A percentile compares a stretch with the other conserved stretches of the same genome.
Evolutionary conservation across 2,329 filamentous ascomycete species (phyloP).

Genomic region (Hymenoscyphus linearis): DNA sequence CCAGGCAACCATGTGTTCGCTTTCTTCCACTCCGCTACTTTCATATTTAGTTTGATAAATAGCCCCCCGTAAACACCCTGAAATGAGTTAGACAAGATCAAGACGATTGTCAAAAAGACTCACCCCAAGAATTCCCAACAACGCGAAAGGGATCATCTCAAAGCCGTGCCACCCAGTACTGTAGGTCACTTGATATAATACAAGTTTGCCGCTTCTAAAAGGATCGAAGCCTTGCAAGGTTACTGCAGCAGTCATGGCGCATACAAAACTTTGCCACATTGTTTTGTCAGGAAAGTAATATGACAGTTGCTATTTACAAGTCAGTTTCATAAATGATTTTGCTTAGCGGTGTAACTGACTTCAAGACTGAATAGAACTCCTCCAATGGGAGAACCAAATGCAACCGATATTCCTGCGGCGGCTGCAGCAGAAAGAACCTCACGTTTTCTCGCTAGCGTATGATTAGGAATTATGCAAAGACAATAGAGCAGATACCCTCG

Average conservation of each 20-base stretch:
- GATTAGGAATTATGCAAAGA: conserved; percentile 19
- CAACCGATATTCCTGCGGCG: conserved; percentile 55
- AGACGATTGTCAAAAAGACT: conserved; percentile 21
- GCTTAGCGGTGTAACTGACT: conserved; percentile 37
- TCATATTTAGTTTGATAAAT: conserved; percentile 94
- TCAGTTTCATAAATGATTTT: conserved; percentile 11
- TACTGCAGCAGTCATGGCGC: conserved; percentile 96
- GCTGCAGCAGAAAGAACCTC: conserved; percentile 91
- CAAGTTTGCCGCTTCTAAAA: conserved; percentile 90
- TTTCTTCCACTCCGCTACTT: conserved; percentile 74
- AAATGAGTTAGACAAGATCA: conserved; percentile 14
- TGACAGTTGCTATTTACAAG: conserved; percentile 66
- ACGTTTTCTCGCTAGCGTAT: conserved; percentile 69
- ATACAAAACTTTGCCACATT: conserved; percentile 99
- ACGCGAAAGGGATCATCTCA: conserved; percentile 80
- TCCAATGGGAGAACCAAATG: conserved; percentile 68
- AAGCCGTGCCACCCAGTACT: conserved; percentile 90
- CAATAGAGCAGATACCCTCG: background rate
- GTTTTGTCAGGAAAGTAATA: conserved; percentile 99
- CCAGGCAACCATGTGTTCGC: conserved; percentile 57
- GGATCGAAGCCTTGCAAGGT: conserved; percentile 90
- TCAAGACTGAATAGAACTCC: conserved; percentile 95
- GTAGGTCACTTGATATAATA: conserved; percentile 93
- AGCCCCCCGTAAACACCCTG: conserved; percentile 87
- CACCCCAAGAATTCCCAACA: conserved; percentile 78